Conservation (phyloP, 257 asterid genomes). For the Scutellaria galericulata region DNA sequence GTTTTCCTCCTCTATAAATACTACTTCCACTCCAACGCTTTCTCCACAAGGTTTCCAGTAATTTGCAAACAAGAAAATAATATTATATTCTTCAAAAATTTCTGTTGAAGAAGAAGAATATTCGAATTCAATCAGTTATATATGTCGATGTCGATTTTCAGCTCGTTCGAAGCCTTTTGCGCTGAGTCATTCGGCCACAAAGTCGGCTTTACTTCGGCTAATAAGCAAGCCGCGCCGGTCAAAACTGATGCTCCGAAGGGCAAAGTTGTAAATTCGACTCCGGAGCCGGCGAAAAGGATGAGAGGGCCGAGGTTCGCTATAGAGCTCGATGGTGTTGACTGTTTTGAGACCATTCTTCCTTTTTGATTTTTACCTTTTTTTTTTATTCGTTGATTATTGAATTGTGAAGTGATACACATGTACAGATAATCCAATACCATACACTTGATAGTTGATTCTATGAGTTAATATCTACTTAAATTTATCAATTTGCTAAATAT, state of each 20-base stretch:
- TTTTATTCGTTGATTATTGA: neutral
- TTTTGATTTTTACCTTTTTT: constrained; percentile 22
- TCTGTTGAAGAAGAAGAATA: neutral
- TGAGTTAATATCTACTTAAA: too few relatives aligned
- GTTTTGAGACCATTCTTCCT: constrained; percentile 58
- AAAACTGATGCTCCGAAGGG: constrained; percentile 34
- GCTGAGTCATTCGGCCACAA: constrained; percentile 59
- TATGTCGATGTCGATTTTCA: constrained; percentile 58
- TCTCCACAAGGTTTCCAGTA: neutral
- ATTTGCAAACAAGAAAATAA: too few relatives aligned
- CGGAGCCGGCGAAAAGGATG: constrained; percentile 31
- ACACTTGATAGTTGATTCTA: too few relatives aligned
- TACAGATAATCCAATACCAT: neutral
- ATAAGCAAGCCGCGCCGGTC: constrained; percentile 1
- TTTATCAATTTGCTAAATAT: too few relatives aligned
- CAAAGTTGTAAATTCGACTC: constrained; percentile 30
- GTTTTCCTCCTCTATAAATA: too few relatives aligned
- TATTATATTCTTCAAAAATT: neutral
- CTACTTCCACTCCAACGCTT: neutral
- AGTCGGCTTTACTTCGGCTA: constrained; percentile 28
- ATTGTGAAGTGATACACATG: neutral
- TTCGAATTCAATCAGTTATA: constrained; percentile 17
- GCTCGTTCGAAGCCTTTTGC: constrained; percentile 61
- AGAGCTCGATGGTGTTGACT: constrained; percentile 61
- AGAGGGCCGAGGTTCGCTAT: constrained; percentile 51